Conservation (phyloP, 768 basidiomycete genomes). For the Amanita inopinata region DNA sequence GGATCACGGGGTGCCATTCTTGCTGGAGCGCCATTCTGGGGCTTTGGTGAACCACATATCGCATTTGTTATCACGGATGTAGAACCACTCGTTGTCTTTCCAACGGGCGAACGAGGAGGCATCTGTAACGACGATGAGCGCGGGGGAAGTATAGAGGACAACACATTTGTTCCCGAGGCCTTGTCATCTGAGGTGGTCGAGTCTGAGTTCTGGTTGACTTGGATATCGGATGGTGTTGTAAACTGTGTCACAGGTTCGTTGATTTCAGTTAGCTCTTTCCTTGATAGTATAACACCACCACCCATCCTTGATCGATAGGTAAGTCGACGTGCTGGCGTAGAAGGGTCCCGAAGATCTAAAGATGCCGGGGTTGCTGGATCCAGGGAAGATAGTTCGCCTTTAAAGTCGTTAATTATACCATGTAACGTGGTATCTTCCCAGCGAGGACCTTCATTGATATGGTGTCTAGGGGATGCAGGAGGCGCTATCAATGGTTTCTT, state of each 20-base stretch:
- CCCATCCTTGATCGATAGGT: slow-evolving; percentile 28
- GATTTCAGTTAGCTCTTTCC: slow-evolving; percentile 9
- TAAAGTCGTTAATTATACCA: slow-evolving; percentile 64
- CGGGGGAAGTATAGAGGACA: slow-evolving; percentile 34
- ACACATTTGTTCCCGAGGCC: slow-evolving; percentile 1
- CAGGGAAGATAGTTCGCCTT: slow-evolving; percentile 59
- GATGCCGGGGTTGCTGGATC: slow-evolving; percentile 42
- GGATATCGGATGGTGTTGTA: background rate
- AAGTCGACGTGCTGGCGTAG: slow-evolving; percentile 41
- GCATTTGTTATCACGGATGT: slow-evolving; percentile 12
- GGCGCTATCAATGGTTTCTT: slow-evolving; percentile 32
- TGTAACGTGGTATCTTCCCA: slow-evolving; percentile 36
- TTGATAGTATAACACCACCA: slow-evolving; percentile 17
- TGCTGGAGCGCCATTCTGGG: slow-evolving; percentile 25
- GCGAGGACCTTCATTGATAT: background rate
- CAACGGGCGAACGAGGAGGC: slow-evolving; percentile 22
- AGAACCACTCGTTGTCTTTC: slow-evolving; percentile 20
- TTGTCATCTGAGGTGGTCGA: background rate
- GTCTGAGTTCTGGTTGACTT: background rate
- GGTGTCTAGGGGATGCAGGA: slow-evolving; percentile 17
- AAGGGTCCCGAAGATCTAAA: slow-evolving; percentile 60
- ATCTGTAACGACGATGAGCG: slow-evolving; percentile 41
- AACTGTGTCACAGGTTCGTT: background rate
- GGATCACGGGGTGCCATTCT: slow-evolving; percentile 24
- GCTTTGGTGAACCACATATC: slow-evolving; percentile 22